Evolutionary conservation across 225 moss, liverwort and hornwort genomes (phyloP).

Genomic region (Pseudisothecium myosuroides): DNA sequence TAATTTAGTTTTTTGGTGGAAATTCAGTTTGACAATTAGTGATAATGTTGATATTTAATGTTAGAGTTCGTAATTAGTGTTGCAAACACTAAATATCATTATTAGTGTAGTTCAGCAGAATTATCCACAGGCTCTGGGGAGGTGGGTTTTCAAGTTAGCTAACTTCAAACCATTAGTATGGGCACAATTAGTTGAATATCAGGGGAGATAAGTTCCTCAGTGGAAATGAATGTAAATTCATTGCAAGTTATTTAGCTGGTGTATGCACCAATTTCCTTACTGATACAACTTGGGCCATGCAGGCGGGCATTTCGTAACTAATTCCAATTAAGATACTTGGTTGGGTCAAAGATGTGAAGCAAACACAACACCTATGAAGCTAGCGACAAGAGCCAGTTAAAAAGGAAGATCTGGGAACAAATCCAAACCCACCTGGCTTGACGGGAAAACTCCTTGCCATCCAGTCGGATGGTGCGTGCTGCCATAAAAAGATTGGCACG

Average conservation of each 20-base stretch:
- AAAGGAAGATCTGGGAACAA: neutral
- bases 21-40: neutral
- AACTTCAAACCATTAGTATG: neutral
- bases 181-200: neutral
- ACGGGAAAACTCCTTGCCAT: constrained; percentile 80
- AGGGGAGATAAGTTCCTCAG: neutral
- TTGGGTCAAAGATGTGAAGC: neutral
- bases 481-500: neutral
- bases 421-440: constrained; percentile 41
- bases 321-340: neutral
- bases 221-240: neutral
- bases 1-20: neutral
- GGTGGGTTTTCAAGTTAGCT: neutral
- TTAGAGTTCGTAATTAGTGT: neutral
- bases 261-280: neutral
- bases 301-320: neutral
- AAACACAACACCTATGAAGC: neutral
- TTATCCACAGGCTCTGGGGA: neutral
- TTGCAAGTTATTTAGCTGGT: neutral
- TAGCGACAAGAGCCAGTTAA: neutral
- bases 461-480: constrained; percentile 41
- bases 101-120: neutral
- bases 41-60: too few species aligned
- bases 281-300: neutral
- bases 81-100: neutral